phyloP scores from a whole-genome alignment of 495 filamentous ascomycete species.

The Xylaria longipes region DNA sequence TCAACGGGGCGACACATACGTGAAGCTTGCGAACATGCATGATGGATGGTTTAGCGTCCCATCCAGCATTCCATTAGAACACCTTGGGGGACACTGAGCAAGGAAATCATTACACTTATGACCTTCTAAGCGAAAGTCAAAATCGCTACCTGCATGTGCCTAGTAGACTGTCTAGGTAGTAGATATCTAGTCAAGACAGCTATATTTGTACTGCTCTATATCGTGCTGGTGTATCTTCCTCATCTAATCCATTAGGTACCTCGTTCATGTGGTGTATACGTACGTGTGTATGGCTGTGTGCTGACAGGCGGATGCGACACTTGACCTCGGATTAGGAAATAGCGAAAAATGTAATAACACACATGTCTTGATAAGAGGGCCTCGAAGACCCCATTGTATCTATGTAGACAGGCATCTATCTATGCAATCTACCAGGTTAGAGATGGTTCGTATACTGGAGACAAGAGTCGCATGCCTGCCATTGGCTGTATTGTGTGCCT shows the following conservation, averaged over 20 bases:
- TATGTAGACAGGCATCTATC: conserved; percentile 5
- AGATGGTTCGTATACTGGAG: conserved; percentile 18
- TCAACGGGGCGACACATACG: conserved; percentile 9
- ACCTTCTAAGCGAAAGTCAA: conserved; percentile 9
- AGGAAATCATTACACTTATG: not conserved
- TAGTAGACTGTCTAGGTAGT: not conserved
- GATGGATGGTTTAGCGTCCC: conserved; percentile 17
- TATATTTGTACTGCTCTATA: not conserved
- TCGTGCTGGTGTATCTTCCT: not conserved
- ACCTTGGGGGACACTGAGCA: not conserved
- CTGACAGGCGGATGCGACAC: conserved; percentile 12
- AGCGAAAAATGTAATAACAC: conserved; percentile 1
- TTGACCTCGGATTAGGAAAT: conserved; percentile 16
- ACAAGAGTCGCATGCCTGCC: conserved; percentile 9
- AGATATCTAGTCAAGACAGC: not conserved
- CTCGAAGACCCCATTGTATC: conserved; percentile 13
- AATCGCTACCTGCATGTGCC: conserved; percentile 5
- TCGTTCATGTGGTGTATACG: not conserved
- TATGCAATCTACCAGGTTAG: conserved; percentile 5
- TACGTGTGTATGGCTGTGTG: conserved; percentile 3
- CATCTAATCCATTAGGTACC: not conserved
- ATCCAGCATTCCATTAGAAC: conserved; percentile 19
- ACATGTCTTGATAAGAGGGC: conserved; percentile 17
- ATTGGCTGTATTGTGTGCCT: conserved; percentile 11
- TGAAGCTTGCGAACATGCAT: conserved; percentile 20